phyloP scores from a whole-genome alignment of 2,329 filamentous ascomycete species.

The Pseudocercospora macadamiae region DNA sequence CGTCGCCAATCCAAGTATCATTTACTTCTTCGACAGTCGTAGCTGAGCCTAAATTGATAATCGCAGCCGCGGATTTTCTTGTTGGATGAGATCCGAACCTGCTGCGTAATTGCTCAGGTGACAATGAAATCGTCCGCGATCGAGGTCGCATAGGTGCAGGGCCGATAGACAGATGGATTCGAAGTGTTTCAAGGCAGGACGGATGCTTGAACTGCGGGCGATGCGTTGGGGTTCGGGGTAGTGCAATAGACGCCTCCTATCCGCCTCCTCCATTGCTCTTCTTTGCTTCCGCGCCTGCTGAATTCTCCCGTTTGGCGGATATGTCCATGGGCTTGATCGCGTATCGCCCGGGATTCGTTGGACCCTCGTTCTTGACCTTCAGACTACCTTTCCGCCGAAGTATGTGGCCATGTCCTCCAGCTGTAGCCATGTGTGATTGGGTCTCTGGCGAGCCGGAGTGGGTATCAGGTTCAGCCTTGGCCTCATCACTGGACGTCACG shows the following conservation, averaged over 20 bases:
- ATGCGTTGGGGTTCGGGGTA: not conserved
- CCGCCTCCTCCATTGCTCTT: constrained; percentile 16
- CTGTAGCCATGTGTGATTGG: not conserved
- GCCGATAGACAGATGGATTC: too few relatives aligned
- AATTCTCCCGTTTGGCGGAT: constrained; percentile 3
- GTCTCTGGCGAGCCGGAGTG: not conserved
- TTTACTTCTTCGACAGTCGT: too few relatives aligned
- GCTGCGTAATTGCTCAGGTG: too few relatives aligned
- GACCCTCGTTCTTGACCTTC: constrained; percentile 48
- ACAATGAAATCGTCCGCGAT: too few relatives aligned
- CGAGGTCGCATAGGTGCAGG: too few relatives aligned
- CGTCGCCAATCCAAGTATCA: too few relatives aligned
- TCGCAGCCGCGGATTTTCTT: too few relatives aligned
- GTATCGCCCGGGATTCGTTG: constrained; percentile 30
- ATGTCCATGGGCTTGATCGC: constrained; percentile 33
- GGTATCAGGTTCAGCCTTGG: constrained; percentile 3
- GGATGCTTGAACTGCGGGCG: not conserved
- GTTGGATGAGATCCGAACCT: too few relatives aligned
- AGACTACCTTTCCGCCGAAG: constrained; percentile 50
- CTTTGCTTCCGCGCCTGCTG: constrained; percentile 10
- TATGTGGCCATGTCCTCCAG: constrained; percentile 14
- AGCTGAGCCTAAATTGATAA: too few relatives aligned
- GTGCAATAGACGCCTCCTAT: constrained; percentile 3
- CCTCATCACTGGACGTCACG: constrained; percentile 16
- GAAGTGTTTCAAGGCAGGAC: too few relatives aligned